phyloP scores from a whole-genome alignment of 2,329 filamentous ascomycete species.

The Claviceps fusiformis region DNA sequence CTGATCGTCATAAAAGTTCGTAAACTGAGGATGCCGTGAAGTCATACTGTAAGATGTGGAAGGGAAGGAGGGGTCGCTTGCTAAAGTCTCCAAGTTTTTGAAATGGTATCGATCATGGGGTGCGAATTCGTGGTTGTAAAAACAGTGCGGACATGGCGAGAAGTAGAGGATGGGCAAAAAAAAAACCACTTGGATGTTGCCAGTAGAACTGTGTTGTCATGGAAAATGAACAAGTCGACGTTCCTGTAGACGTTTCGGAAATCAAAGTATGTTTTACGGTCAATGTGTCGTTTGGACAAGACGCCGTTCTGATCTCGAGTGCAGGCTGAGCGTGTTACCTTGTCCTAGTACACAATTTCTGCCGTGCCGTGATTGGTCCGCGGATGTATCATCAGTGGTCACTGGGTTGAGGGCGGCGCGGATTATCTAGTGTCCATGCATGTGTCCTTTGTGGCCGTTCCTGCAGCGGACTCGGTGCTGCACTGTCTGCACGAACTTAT shows the following conservation, averaged over 20 bases:
- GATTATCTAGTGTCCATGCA: too few species aligned
- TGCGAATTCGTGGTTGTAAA: constrained; percentile 3
- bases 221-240: neutral
- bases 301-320: neutral
- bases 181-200: neutral
- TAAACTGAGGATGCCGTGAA: constrained; percentile 18
- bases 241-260: neutral
- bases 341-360: neutral
- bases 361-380: neutral
- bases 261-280: neutral
- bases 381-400: neutral
- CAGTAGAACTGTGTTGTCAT: neutral
- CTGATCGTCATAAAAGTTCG: constrained; percentile 23
- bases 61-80: neutral
- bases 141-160: constrained; percentile 11
- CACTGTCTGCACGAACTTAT: too few species aligned
- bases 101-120: constrained; percentile 4
- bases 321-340: neutral
- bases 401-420: constrained; percentile 3
- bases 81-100: constrained; percentile 7
- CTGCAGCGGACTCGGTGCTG: too few species aligned
- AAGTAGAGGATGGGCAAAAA: neutral
- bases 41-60: constrained; percentile 19
- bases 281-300: neutral
- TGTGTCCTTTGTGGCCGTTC: neutral